phyloP scores from a whole-genome alignment of 169 alveolate species.

The Blepharisma undulans region DNA sequence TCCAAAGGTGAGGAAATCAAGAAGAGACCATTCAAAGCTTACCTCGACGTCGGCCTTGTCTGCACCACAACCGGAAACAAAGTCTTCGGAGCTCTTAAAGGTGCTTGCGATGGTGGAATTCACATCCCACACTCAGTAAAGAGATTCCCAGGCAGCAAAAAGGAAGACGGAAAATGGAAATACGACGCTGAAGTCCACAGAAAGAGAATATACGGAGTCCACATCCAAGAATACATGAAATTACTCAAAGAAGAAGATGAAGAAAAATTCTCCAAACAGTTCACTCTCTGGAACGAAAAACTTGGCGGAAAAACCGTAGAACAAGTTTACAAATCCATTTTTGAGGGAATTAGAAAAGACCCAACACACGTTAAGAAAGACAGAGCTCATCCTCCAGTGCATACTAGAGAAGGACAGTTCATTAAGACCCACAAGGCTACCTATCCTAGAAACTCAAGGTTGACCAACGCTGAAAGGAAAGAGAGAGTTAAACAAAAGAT shows the following conservation, averaged over 20 bases:
- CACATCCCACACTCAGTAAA: slow-evolving; percentile 98
- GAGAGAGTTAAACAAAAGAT: slow-evolving; percentile 94
- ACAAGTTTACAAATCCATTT: slow-evolving; percentile 96
- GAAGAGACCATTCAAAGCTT: slow-evolving; percentile 98
- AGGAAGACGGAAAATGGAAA: slow-evolving; percentile 88
- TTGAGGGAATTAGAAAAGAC: slow-evolving; percentile 95
- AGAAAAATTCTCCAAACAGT: slow-evolving; percentile 94
- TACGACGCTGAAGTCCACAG: slow-evolving; percentile 98
- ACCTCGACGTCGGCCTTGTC: slow-evolving; percentile 98
- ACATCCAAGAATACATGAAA: slow-evolving; percentile 97
- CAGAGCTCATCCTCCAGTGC: slow-evolving; percentile 80
- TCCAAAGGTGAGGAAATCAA: slow-evolving; percentile 56
- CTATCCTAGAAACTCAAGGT: slow-evolving; percentile 90
- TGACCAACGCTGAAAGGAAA: slow-evolving; percentile 92
- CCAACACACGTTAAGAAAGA: slow-evolving; percentile 89
- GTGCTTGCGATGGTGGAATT: slow-evolving; percentile 99
- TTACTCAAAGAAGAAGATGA: slow-evolving; percentile 95
- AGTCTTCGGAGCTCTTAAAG: slow-evolving; percentile 99
- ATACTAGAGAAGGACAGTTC: slow-evolving; percentile 85
- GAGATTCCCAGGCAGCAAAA: slow-evolving; percentile 98
- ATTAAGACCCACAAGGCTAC: slow-evolving; percentile 87
- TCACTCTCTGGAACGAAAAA: slow-evolving; percentile 92
- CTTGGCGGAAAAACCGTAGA: slow-evolving; percentile 92
- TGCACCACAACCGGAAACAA: slow-evolving; percentile 99
- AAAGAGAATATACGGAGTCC: slow-evolving; percentile 97